Evolutionary conservation across 192 early-diverging fungal species (phyloP).

Genomic region (Backusella tuberculispora): DNA sequence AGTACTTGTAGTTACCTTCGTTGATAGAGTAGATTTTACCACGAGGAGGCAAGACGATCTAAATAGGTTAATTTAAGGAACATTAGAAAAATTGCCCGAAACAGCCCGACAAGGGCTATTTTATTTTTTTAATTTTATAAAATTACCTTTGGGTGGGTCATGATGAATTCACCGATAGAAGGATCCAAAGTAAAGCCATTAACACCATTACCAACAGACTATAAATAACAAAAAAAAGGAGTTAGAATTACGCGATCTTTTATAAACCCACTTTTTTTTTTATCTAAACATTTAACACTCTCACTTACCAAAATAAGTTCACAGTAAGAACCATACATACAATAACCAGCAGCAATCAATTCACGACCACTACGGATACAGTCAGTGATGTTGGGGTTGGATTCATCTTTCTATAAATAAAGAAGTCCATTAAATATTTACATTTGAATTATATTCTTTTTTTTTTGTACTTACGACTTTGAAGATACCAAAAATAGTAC

Average conservation of each 20-base stretch:
- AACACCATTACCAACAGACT: slow-evolving; percentile 80
- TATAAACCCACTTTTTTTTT: background rate
- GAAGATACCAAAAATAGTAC: slow-evolving; percentile 99
- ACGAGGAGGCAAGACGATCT: slow-evolving; percentile 71
- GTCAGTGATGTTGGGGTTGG: slow-evolving; percentile 67
- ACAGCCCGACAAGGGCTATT: slow-evolving; percentile 9
- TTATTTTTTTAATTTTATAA: background rate
- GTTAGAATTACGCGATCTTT: slow-evolving; percentile 17
- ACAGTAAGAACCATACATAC: slow-evolving; percentile 95
- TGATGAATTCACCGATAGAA: slow-evolving; percentile 95
- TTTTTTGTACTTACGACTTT: slow-evolving; percentile 63
- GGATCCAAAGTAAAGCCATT: slow-evolving; percentile 98
- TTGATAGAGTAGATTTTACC: slow-evolving; percentile 99
- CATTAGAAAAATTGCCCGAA: background rate
- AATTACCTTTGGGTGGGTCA: slow-evolving; percentile 92
- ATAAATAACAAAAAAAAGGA: background rate
- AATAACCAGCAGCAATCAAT: slow-evolving; percentile 94
- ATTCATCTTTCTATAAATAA: slow-evolving; percentile 40
- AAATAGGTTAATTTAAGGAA: slow-evolving; percentile 11
- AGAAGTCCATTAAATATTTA: background rate
- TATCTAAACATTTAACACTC: background rate
- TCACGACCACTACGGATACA: slow-evolving; percentile 88
- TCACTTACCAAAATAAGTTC: slow-evolving; percentile 65
- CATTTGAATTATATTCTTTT: background rate
- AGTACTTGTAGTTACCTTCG: slow-evolving; percentile 94